These are phyloP conservation scores for Actinomortierella wolfii DNA, from an alignment of 371 early-diverging fungal species.

Conservation along the genomic window DNA sequence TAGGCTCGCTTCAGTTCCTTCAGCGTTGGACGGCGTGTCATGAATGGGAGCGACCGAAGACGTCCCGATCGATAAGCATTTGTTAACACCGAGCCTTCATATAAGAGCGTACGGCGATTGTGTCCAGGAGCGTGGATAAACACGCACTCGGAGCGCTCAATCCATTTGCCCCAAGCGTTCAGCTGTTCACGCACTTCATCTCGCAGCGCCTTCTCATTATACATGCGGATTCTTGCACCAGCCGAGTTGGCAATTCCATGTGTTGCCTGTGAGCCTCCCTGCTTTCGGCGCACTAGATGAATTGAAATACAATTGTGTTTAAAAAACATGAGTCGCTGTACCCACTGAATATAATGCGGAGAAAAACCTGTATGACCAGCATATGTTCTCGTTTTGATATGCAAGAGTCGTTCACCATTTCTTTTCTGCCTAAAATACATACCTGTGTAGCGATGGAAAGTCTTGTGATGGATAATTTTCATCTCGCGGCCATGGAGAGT, in stretches of 20 bases:
- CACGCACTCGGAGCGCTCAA: slow-evolving; percentile 59
- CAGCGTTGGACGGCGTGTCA: slow-evolving; percentile 78
- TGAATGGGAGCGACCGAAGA: slow-evolving; percentile 75
- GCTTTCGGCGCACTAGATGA: slow-evolving; percentile 80
- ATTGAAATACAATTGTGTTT: background rate
- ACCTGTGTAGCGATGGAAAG: slow-evolving; percentile 93
- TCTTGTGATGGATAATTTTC: slow-evolving; percentile 75
- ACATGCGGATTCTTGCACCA: slow-evolving; percentile 86
- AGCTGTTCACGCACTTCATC: slow-evolving; percentile 79
- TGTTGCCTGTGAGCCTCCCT: slow-evolving; percentile 90
- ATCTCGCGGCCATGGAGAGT: slow-evolving; percentile 33
- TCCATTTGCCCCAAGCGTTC: slow-evolving; percentile 65
- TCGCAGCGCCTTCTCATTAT: slow-evolving; percentile 83
- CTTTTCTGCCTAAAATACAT: slow-evolving; percentile 2
- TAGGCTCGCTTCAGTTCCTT: slow-evolving; percentile 61
- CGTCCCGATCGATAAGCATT: slow-evolving; percentile 53
- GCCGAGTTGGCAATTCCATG: slow-evolving; percentile 91
- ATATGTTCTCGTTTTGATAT: background rate
- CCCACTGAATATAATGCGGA: too few relatives aligned
- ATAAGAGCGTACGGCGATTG: slow-evolving; percentile 65
- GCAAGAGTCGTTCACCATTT: background rate
- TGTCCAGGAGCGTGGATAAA: slow-evolving; percentile 72
- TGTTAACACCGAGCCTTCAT: slow-evolving; percentile 64
- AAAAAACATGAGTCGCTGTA: too few relatives aligned
- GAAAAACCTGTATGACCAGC: too few relatives aligned